Base-by-base conservation (phyloP, 2,329 filamentous ascomycete genomes). In the Fusarium verrucosum region DNA sequence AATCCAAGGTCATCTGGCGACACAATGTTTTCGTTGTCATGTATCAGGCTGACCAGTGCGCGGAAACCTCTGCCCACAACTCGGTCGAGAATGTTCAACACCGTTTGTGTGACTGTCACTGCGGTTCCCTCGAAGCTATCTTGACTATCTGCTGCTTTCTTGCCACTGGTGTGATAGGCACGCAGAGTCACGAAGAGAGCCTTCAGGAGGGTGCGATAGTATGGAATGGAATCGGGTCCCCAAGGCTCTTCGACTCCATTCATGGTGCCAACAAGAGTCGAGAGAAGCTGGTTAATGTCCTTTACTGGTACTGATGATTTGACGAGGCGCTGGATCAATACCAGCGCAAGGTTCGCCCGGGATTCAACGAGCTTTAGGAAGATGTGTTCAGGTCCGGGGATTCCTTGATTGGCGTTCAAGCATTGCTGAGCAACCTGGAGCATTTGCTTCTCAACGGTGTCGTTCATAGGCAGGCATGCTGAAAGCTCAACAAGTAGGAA, bases 1-100 rank as follows among this genome's bases (percentile, higher is more conserved):
- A 98, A 87, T 4, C 89, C 90, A 65, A 99, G 87, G 73, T 99
- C 95, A 54, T 91, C 90, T 0, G 93, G 91, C 47, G 89, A 86
- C 17, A 77, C 71, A 20, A 69, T 71, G 9, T 85, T 82, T 5
- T 89, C 84, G 26, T 89, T 83, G 30, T 95, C 90, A 73, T 99
- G 95, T 14, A 98, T 86, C 50, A 93, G 87, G 14, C 88, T 87
- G 30, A 93, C 92, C 20, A 97, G 82, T 20, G 90, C 87, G 36
- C 90, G 88, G 80, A 99, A 94, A 3, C 92, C 94, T 68, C 87
- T 88, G 0, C 89, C 91, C 25, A 98, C 90, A 11, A 95, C 86
- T 25, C 87, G 84, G 67, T 92, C 89, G 10, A 97, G 81, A 40
- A 97, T 88, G 70, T 94, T 93, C 22, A 97, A 82, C 14, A 96